Conservation (phyloP, 1,284 basidiomycete species). For the Puccinia novopanici region DNA sequence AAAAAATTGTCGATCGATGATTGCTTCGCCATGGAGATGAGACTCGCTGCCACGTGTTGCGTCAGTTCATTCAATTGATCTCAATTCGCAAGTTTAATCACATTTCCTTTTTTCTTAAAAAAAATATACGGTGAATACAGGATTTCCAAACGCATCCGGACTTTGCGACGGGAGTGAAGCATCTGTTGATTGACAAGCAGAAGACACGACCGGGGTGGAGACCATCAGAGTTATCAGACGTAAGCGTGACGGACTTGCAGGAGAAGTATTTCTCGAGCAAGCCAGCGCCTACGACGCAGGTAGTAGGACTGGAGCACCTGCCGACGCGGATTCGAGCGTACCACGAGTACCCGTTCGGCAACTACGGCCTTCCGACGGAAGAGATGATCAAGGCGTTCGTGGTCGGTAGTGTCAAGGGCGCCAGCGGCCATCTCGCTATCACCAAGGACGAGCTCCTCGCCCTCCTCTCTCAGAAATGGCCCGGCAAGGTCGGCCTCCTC, state of each 20-base stretch:
- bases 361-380: slow-evolving; percentile 71
- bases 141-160: slow-evolving; percentile 70
- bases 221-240: slow-evolving; percentile 67
- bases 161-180: slow-evolving; percentile 76
- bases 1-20: slow-evolving; percentile 67
- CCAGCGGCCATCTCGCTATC: slow-evolving; percentile 67
- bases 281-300: slow-evolving; percentile 62
- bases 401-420: slow-evolving; percentile 63
- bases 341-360: slow-evolving; percentile 59
- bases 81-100: slow-evolving; percentile 53
- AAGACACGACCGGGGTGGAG: slow-evolving; percentile 67
- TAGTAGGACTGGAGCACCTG: slow-evolving; percentile 61
- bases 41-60: slow-evolving; percentile 76
- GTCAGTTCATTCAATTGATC: slow-evolving; percentile 62
- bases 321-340: slow-evolving; percentile 49
- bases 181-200: slow-evolving; percentile 71
- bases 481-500: slow-evolving; percentile 69
- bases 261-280: slow-evolving; percentile 67
- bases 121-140: slow-evolving; percentile 53
- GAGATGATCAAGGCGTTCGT: slow-evolving; percentile 69
- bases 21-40: slow-evolving; percentile 76
- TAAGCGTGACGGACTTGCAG: slow-evolving; percentile 65
- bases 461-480: slow-evolving; percentile 63
- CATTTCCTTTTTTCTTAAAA: slow-evolving; percentile 52
- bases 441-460: slow-evolving; percentile 67